These are phyloP conservation scores for Truncatella angustata DNA, from an alignment of 2,329 filamentous ascomycete genomes.

Conservation along the genomic window DNA sequence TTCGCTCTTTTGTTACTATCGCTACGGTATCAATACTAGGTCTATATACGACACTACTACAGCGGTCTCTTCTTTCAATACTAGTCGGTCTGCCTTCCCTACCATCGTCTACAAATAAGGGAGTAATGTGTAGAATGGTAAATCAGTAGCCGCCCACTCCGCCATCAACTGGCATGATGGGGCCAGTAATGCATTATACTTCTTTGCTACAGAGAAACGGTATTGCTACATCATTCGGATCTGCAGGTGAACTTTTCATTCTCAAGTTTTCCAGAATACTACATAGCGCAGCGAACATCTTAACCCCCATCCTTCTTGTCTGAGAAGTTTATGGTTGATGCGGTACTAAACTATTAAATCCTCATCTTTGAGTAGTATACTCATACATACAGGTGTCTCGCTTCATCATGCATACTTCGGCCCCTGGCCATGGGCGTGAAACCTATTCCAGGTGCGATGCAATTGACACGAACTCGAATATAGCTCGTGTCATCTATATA, in stretches of 20 bases:
- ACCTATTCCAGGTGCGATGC: constrained; percentile 24
- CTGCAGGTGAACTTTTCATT: not conserved
- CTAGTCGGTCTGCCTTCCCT: not conserved
- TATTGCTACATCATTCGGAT: constrained; percentile 16
- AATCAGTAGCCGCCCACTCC: constrained; percentile 16
- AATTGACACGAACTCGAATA: constrained; percentile 21
- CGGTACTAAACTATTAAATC: constrained; percentile 5
- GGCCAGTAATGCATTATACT: constrained; percentile 25
- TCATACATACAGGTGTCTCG: constrained; percentile 14
- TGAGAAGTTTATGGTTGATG: constrained; percentile 24
- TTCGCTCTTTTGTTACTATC: too few species aligned
- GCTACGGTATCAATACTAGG: too few species aligned
- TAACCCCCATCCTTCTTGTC: constrained; percentile 24
- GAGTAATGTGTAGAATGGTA: not conserved
- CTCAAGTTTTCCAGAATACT: not conserved
- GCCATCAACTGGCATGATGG: constrained; percentile 26
- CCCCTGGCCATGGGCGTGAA: constrained; percentile 25
- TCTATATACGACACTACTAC: too few species aligned
- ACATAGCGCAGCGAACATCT: constrained; percentile 26
- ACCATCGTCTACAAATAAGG: not conserved
- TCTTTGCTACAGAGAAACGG: constrained; percentile 26
- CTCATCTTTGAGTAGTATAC: not conserved
- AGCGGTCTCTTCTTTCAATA: constrained; percentile 3
- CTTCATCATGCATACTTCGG: constrained; percentile 25
- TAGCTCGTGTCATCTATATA: constrained; percentile 21